phyloP scores from a whole-genome alignment of 257 asterid genomes.

The Coffea eugenioides region DNA sequence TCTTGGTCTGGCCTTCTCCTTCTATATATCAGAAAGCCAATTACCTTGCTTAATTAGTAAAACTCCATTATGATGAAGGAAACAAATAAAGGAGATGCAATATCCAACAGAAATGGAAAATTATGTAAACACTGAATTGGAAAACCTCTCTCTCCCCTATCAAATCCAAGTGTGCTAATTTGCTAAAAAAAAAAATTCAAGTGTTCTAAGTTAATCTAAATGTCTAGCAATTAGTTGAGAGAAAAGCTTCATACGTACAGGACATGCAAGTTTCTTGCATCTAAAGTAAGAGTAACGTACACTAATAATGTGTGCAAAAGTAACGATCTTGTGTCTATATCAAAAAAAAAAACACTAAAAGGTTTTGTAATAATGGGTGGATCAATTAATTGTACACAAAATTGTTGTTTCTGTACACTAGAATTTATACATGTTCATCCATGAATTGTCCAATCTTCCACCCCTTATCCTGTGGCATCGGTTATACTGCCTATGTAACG shows the following conservation, averaged over 20 bases:
- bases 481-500: conserved; percentile 18
- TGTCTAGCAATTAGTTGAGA: too few species aligned
- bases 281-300: neutral
- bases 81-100: neutral
- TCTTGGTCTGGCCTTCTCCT: neutral
- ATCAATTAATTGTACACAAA: neutral
- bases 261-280: neutral
- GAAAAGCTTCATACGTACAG: neutral
- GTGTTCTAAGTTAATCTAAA: too few species aligned
- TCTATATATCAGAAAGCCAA: too few species aligned
- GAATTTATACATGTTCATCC: neutral
- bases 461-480: conserved; percentile 25
- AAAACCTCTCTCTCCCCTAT: neutral
- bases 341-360: too few species aligned
- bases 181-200: too few species aligned
- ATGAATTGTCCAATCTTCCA: neutral
- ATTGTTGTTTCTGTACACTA: neutral
- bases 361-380: too few species aligned
- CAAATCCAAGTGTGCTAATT: too few species aligned
- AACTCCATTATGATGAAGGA: too few species aligned
- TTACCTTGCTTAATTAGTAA: neutral
- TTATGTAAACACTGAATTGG: too few species aligned
- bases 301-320: neutral
- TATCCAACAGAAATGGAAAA: neutral
- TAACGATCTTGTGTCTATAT: neutral